These are phyloP conservation scores for Spathaspora sp. DNA, from an alignment of 805 yeast species.

Conservation along the genomic window DNA sequence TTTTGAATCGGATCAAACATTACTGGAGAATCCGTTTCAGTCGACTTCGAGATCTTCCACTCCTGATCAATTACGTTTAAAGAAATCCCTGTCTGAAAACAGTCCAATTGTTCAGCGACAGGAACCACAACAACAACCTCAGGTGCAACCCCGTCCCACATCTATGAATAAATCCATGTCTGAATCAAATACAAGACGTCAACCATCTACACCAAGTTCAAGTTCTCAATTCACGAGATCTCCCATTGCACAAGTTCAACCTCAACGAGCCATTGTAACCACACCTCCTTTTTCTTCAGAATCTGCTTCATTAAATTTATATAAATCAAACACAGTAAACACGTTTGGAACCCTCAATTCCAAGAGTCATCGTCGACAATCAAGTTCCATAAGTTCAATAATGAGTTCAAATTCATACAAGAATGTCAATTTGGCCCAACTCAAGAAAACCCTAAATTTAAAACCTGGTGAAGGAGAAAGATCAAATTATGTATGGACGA, in stretches of 20 bases:
- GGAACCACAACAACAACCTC: neutral
- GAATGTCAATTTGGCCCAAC: constrained; percentile 34
- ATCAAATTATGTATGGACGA: constrained; percentile 45
- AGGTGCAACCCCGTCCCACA: neutral
- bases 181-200: neutral
- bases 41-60: neutral
- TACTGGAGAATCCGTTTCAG: too few relatives aligned
- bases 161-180: neutral
- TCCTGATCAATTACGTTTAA: neutral
- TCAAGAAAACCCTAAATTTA: constrained; percentile 31
- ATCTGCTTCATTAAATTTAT: too few relatives aligned
- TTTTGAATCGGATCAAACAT: neutral
- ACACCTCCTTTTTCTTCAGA: too few relatives aligned
- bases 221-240: neutral
- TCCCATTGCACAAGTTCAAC: neutral
- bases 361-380: constrained; percentile 14
- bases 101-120: neutral
- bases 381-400: constrained; percentile 34
- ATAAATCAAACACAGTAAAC: neutral
- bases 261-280: neutral
- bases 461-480: constrained; percentile 49
- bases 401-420: constrained; percentile 27
- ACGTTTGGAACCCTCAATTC: neutral
- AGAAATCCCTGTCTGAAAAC: neutral
- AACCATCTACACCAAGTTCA: neutral